Evolutionary conservation across 768 basidiomycete genomes (phyloP).

Genomic region (Suillus alpinus): DNA sequence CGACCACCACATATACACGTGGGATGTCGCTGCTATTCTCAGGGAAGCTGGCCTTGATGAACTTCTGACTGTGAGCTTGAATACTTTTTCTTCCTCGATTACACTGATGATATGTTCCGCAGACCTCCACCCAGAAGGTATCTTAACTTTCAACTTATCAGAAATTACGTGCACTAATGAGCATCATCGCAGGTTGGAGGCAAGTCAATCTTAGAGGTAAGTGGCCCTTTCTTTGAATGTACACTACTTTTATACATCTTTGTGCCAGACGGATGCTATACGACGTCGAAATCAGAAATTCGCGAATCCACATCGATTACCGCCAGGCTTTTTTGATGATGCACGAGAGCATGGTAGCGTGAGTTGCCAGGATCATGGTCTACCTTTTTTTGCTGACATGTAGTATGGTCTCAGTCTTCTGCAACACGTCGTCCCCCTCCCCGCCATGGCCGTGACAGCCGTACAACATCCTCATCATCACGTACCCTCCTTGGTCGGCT

Average conservation of each 20-base stretch:
- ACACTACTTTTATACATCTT: neutral
- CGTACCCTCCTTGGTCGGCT: neutral
- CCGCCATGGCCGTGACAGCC: neutral
- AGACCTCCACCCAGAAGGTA: neutral
- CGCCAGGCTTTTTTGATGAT: neutral
- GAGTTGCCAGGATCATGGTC: neutral
- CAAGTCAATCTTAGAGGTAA: neutral
- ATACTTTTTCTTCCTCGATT: neutral
- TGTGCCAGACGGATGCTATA: neutral
- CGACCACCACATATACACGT: neutral
- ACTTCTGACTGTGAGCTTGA: neutral
- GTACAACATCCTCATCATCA: neutral
- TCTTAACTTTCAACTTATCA: neutral
- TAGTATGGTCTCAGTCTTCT: neutral
- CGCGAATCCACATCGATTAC: neutral
- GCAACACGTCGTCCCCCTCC: neutral
- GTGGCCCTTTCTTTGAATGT: neutral
- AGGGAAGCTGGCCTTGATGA: neutral
- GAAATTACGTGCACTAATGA: neutral
- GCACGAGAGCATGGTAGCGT: neutral
- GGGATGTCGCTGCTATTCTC: neutral
- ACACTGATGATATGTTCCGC: neutral
- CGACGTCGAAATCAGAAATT: neutral
- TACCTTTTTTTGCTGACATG: neutral
- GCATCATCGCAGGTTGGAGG: neutral